These are phyloP conservation scores for Petunia hybrid DNA, from an alignment of 305 asterid genomes.

Conservation along the genomic window DNA sequence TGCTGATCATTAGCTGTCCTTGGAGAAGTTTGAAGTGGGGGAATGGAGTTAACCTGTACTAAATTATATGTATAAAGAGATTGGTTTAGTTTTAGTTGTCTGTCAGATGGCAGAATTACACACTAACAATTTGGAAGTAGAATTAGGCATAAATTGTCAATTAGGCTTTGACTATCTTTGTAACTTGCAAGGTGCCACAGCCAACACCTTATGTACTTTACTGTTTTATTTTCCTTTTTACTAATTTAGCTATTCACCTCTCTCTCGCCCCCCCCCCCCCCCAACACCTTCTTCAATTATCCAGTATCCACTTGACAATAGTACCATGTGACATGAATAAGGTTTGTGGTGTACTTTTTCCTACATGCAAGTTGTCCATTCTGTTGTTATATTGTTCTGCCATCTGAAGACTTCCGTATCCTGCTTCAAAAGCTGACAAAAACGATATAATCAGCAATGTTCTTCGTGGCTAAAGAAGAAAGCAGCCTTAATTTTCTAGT, in stretches of 20 bases:
- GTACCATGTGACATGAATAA: neutral
- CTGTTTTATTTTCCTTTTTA: neutral
- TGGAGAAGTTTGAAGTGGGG: neutral
- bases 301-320: neutral
- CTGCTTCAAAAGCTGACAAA: neutral
- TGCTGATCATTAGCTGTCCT: neutral
- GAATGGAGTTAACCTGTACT: neutral
- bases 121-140: conserved; percentile 33
- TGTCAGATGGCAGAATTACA: conserved; percentile 27
- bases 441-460: neutral
- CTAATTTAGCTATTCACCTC: neutral
- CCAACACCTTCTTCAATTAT: neutral
- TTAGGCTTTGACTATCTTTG: conserved; percentile 47
- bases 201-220: conserved; percentile 30
- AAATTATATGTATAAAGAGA: conserved; percentile 25
- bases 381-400: neutral
- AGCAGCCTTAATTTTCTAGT: neutral
- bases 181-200: conserved; percentile 48
- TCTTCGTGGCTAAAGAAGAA: neutral
- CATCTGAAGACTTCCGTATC: neutral
- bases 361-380: neutral
- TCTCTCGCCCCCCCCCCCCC: neutral
- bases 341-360: neutral
- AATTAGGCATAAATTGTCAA: conserved; percentile 46
- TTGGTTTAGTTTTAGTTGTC: conserved; percentile 28